phyloP scores from a whole-genome alignment of 2,329 filamentous ascomycete species.

The Beauveria varroae region DNA sequence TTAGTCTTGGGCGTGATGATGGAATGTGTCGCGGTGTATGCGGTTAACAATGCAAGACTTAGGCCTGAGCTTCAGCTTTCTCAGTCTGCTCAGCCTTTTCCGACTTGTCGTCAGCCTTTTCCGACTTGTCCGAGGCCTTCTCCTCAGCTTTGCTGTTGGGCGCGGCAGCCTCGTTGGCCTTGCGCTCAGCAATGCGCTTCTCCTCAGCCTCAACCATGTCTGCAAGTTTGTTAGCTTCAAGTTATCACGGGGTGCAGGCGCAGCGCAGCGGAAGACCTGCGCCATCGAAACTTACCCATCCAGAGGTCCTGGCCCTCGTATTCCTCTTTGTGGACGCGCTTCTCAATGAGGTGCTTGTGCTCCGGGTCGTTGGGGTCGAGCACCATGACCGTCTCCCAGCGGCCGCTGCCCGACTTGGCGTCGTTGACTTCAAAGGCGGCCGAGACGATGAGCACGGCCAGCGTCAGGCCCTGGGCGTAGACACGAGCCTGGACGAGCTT shows the following conservation, averaged over 20 bases:
- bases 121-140: background rate
- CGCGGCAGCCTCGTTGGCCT: conserved; percentile 15
- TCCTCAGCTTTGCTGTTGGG: background rate
- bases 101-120: background rate
- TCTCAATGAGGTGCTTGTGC: conserved; percentile 78
- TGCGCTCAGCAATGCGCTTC: conserved; percentile 41
- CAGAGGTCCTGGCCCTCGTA: conserved; percentile 89
- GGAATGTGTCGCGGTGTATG: background rate
- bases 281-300: conserved; percentile 55
- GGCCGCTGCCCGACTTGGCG: conserved; percentile 64
- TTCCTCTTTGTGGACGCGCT: conserved; percentile 78
- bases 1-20: background rate
- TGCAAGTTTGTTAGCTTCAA: conserved; percentile 22
- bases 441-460: conserved; percentile 74
- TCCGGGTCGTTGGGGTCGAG: conserved; percentile 74
- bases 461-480: conserved; percentile 83
- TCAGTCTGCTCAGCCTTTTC: background rate
- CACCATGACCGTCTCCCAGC: conserved; percentile 80
- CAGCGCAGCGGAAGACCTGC: no score
- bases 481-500: conserved; percentile 93
- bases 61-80: background rate
- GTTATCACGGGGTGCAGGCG: no score
- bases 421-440: conserved; percentile 77
- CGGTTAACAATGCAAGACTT: background rate
- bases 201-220: conserved; percentile 82